Base-by-base conservation (phyloP, 2,329 filamentous ascomycete genomes). In the Beauveria brongniartii region DNA sequence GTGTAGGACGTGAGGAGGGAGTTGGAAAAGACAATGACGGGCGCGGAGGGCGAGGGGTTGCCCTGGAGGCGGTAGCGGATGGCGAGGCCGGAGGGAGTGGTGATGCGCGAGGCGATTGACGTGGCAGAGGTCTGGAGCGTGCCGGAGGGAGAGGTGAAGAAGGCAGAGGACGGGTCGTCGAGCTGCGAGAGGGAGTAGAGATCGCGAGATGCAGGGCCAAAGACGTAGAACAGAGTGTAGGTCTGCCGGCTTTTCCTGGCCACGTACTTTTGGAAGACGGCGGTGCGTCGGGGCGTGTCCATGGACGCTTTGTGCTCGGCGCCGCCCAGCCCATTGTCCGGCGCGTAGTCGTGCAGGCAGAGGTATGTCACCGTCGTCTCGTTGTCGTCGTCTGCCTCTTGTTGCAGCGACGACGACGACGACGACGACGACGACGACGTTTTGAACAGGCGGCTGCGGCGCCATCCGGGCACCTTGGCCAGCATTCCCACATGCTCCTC, bases 51-150 rank as follows among this genome's bases (percentile, higher is more conserved):
- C 37, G 86, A 80, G 0, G 82, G 68, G 64, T 83, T 88, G 59
- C 91, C 91, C 72, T 94, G 89, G 2, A 96, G 80, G 16, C 85
- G 82, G 74, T 91, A 96, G 0, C 85, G 84, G 16, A 95, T 81
- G 2, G 76, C 71, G 6, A 91, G 84, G 1, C 84, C 85, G 68
- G 95, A 91, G 0, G 78, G 68, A 0, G 88, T 85, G 0, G 85
- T 87, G 64, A 92, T 75, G 66, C 82, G 89, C 0, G 89, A 91
- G 63, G 82, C 75, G 63, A 93, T 81, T 2, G 80, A 78, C 1
- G 26, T 7, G 2, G 85, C 77, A n/a, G 76, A 67, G 1, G 88
- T 87, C 51, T 75, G 1, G 78, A 73, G 3, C 80, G 76, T 34
- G 30, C 30, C 30, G 16, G 40, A 43, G 1, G 80, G 74, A 0